Percentiles rank a stretch among this genome's conserved stretches.
phyloP scores from a whole-genome alignment of 108 stramenopile genomes.

The Nitzschia palea region DNA sequence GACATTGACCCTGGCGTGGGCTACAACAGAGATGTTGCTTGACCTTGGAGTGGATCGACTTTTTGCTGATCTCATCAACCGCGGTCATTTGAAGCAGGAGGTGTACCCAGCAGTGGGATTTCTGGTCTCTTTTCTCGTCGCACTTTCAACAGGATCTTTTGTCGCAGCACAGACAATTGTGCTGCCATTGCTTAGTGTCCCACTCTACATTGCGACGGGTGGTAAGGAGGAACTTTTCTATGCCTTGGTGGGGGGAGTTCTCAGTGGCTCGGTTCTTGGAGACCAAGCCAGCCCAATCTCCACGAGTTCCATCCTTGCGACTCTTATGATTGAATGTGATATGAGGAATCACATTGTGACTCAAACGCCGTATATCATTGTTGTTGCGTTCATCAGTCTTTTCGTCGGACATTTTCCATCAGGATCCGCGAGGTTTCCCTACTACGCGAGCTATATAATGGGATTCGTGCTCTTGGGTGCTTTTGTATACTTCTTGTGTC shows the following conservation, averaged over 20 bases:
- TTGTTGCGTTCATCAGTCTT: conserved; percentile 20
- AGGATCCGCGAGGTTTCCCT: conserved; percentile 4
- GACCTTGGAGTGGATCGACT: conserved; percentile 47
- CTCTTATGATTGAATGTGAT: conserved; percentile 43
- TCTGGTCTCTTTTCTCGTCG: conserved; percentile 42
- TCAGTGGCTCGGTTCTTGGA: conserved; percentile 64
- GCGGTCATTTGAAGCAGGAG: conserved; percentile 18
- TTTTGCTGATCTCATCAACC: conserved; percentile 40
- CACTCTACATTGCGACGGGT: conserved; percentile 14
- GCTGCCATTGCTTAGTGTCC: conserved; percentile 44
- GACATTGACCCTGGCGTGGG: conserved; percentile 58
- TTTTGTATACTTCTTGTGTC: conserved; percentile 21
- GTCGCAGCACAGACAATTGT: conserved; percentile 60
- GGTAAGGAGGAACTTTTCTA: conserved; percentile 45
- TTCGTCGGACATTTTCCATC: conserved; percentile 16
- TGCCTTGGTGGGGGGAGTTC: conserved; percentile 38
- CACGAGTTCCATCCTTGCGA: conserved; percentile 64
- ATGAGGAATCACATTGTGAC: conserved; percentile 51
- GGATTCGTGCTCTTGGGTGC: conserved; percentile 2
- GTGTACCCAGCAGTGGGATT: conserved; percentile 53
- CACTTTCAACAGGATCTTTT: conserved; percentile 57
- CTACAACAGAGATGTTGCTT: conserved; percentile 19
- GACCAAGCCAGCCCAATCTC: conserved; percentile 70
- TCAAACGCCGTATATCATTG: conserved; percentile 59
- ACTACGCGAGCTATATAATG: conserved; percentile 8